These are phyloP conservation scores for Orbilia brochopaga DNA, from an alignment of 2,329 filamentous ascomycete genomes.

Conservation along the genomic window DNA sequence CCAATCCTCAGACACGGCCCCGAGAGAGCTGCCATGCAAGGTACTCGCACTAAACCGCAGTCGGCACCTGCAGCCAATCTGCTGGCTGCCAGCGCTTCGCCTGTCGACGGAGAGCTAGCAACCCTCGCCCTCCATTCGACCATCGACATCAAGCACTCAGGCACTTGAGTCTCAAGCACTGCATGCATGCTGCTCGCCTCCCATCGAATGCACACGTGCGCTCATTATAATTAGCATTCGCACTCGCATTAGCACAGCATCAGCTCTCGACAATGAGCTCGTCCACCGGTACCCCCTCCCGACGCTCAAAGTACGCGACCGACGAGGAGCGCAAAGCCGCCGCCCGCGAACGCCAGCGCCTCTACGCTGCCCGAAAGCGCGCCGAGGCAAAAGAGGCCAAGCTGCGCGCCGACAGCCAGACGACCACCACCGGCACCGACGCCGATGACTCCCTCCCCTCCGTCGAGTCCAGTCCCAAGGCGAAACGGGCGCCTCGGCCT, in stretches of 20 bases:
- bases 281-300: constrained; percentile 30
- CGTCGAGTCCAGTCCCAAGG: constrained; percentile 17
- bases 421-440: neutral
- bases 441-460: constrained; percentile 13
- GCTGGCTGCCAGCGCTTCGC: neutral
- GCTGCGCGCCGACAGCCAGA: constrained; percentile 16
- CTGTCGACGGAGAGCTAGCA: neutral
- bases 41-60: no score
- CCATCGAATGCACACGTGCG: neutral
- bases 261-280: constrained; percentile 26
- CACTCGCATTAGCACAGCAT: no score
- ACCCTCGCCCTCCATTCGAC: no score
- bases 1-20: no score
- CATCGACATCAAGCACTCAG: neutral
- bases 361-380: constrained; percentile 44
- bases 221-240: neutral
- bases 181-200: no score
- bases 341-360: constrained; percentile 42
- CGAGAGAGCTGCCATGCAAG: no score
- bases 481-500: constrained; percentile 12
- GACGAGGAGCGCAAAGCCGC: constrained; percentile 48
- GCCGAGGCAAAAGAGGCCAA: constrained; percentile 47
- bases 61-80: no score
- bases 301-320: constrained; percentile 43
- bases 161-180: no score